Evolutionary conservation across 768 basidiomycete genomes (phyloP).

Genomic region (Naganishia randhawae): DNA sequence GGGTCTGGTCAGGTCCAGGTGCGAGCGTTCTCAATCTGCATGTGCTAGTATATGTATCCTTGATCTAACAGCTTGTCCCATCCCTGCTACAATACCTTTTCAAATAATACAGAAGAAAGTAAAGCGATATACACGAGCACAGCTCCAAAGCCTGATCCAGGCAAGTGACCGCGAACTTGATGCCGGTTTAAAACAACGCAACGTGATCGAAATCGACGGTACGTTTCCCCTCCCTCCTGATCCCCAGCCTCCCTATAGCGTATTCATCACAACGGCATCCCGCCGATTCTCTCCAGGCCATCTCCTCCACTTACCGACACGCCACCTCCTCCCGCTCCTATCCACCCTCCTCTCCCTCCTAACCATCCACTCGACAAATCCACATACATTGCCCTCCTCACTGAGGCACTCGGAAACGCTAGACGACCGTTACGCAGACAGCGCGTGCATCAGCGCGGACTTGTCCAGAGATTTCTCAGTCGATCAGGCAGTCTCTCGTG

Average conservation of each 20-base stretch:
- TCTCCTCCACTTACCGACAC: constrained; percentile 66
- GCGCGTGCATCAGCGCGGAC: constrained; percentile 54
- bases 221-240: constrained; percentile 25
- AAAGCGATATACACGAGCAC: constrained; percentile 58
- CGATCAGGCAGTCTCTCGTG: constrained; percentile 58
- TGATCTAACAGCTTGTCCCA: too few species aligned
- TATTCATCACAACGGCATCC: not conserved
- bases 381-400: constrained; percentile 6
- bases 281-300: constrained; percentile 54
- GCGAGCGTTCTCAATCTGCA: too few species aligned
- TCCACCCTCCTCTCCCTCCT: constrained; percentile 69
- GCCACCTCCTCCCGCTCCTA: constrained; percentile 57
- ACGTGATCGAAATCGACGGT: constrained; percentile 73
- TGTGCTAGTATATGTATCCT: too few species aligned
- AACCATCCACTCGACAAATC: constrained; percentile 53
- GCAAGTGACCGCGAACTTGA: constrained; percentile 75
- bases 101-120: constrained; percentile 35
- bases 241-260: not conserved
- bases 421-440: not conserved
- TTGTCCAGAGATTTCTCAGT: constrained; percentile 74
- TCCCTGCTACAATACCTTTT: too few species aligned
- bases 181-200: constrained; percentile 62
- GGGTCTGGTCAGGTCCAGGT: too few species aligned
- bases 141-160: constrained; percentile 66
- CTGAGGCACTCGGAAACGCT: not conserved